A percentile compares a stretch with the other conserved stretches of the same genome.
These are phyloP conservation scores for Pholiota molesta DNA, from an alignment of 768 basidiomycete genomes.

Conservation along the genomic window DNA sequence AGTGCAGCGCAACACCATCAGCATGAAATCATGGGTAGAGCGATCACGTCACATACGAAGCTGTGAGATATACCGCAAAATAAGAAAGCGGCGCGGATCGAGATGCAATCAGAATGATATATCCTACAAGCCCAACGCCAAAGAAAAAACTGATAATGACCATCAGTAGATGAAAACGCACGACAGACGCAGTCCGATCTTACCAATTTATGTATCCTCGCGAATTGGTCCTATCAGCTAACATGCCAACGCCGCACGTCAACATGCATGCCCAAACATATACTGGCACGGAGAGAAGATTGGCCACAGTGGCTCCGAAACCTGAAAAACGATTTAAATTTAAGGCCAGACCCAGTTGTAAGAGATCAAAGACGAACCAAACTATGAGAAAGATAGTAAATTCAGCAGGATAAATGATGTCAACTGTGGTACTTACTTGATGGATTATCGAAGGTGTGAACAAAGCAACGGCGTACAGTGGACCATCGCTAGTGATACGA, in stretches of 20 bases:
- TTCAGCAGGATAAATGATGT: not conserved
- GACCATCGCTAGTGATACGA: constrained; percentile 49
- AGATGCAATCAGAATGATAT: constrained; percentile 68
- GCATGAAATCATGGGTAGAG: not conserved
- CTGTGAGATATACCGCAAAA: constrained; percentile 71
- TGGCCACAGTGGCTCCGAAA: constrained; percentile 65
- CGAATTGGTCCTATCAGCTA: constrained; percentile 65
- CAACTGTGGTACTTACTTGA: constrained; percentile 41
- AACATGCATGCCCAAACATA: constrained; percentile 76
- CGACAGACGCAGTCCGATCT: constrained; percentile 18
- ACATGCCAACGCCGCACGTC: constrained; percentile 61
- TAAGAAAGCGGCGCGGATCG: constrained; percentile 64
- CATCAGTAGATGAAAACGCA: not conserved
- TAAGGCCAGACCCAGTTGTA: not conserved
- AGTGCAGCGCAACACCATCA: not conserved
- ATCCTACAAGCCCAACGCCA: constrained; percentile 49
- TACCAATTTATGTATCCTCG: constrained; percentile 66
- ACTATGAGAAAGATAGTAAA: not conserved
- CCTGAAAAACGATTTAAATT: constrained; percentile 33
- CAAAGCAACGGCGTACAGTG: constrained; percentile 53
- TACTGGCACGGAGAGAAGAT: constrained; percentile 79
- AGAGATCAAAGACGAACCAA: not conserved
- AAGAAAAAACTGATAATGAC: constrained; percentile 24
- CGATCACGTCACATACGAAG: constrained; percentile 50
- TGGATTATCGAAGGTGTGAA: constrained; percentile 58